phyloP scores from a whole-genome alignment of 306 rosid species.

The Dryas octopetala region DNA sequence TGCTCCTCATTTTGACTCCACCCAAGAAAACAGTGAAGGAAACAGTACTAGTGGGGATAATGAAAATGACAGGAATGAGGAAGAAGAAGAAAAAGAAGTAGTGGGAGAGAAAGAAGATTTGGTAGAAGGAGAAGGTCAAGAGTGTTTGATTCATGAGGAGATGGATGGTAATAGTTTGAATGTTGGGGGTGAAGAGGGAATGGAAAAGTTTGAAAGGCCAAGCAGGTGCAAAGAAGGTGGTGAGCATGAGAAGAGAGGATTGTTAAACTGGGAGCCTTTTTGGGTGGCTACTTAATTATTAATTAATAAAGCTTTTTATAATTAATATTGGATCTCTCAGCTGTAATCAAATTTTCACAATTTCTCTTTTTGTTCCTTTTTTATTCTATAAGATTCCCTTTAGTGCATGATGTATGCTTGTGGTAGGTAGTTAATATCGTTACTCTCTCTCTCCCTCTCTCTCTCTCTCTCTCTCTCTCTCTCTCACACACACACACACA shows the following conservation, averaged over 20 bases:
- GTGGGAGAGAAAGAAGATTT: not conserved
- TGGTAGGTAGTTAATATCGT: constrained; percentile 56
- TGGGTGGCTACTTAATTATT: constrained; percentile 56
- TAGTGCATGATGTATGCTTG: constrained; percentile 30
- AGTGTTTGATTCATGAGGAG: constrained; percentile 17
- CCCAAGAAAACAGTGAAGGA: constrained; percentile 3
- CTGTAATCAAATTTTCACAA: constrained; percentile 11
- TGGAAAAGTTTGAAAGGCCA: constrained; percentile 40
- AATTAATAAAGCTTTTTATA: constrained; percentile 13
- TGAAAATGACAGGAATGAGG: constrained; percentile 30
- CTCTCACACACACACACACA: not conserved
- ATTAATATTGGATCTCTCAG: not conserved
- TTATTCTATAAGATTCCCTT: constrained; percentile 15
- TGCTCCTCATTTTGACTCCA: constrained; percentile 35
- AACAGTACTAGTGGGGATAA: constrained; percentile 13
- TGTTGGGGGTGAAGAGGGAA: constrained; percentile 40
- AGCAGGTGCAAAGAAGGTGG: constrained; percentile 63
- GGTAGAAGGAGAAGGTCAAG: constrained; percentile 18
- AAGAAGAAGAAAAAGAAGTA: constrained; percentile 9
- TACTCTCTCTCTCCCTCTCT: constrained; percentile 22
- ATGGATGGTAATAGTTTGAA: constrained; percentile 13
- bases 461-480: not conserved
- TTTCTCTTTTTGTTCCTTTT: constrained; percentile 15
- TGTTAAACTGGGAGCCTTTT: constrained; percentile 46
- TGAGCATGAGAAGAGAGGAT: constrained; percentile 42